A percentile compares a stretch with the other conserved stretches of the same genome.
Conservation (phyloP, 345 rosid genomes). For the Gossypium turneri region DNA sequence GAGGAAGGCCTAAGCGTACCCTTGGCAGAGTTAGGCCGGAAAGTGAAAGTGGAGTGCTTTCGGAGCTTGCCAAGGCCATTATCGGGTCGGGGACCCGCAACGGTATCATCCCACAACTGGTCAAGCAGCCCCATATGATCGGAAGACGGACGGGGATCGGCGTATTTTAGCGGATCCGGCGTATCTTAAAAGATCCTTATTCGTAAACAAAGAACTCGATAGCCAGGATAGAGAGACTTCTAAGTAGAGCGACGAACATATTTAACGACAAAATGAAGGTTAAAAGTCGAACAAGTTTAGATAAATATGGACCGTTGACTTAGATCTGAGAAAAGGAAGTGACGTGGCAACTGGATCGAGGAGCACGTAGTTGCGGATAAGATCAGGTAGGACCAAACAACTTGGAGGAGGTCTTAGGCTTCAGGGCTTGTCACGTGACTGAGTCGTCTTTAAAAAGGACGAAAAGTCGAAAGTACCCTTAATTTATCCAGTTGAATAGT, state of each 20-base stretch:
- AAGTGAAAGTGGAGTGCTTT: slow-evolving; percentile 54
- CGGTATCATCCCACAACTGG: slow-evolving; percentile 97
- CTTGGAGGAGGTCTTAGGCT: slow-evolving; percentile 20
- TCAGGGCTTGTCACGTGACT: slow-evolving; percentile 32
- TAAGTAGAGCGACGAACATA: not conserved
- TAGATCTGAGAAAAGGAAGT: not conserved
- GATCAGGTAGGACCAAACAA: slow-evolving; percentile 40
- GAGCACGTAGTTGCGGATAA: slow-evolving; percentile 44
- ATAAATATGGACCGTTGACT: slow-evolving; percentile 41
- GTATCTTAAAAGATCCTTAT: not conserved
- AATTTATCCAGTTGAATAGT: slow-evolving; percentile 14
- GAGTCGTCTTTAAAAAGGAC: not conserved
- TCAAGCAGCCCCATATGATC: slow-evolving; percentile 74
- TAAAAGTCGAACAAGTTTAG: slow-evolving; percentile 11
- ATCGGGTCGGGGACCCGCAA: slow-evolving; percentile 93
- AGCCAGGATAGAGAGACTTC: not conserved
- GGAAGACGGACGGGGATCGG: not conserved
- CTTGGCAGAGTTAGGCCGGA: slow-evolving; percentile 70
- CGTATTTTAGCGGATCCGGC: slow-evolving; percentile 10
- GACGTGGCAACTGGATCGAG: slow-evolving; percentile 44
- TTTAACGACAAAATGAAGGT: slow-evolving; percentile 25
- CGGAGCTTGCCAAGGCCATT: slow-evolving; percentile 94
- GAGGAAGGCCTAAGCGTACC: slow-evolving; percentile 48
- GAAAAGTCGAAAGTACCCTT: slow-evolving; percentile 21
- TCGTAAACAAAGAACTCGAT: no score